These are phyloP conservation scores for Trypanosoma boissoni DNA, from an alignment of 208 protist species.

Conservation along the genomic window DNA sequence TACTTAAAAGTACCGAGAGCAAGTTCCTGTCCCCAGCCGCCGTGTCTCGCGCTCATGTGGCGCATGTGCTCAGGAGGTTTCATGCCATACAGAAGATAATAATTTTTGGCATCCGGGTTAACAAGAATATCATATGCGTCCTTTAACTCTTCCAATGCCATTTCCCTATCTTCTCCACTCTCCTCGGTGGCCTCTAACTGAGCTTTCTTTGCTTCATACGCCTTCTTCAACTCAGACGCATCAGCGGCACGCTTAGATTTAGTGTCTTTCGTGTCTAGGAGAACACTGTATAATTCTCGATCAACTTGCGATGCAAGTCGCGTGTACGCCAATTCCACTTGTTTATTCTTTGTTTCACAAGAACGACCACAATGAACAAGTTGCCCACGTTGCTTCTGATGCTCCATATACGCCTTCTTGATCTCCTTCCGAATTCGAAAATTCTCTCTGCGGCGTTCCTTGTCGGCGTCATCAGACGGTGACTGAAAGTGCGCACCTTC, in stretches of 20 bases:
- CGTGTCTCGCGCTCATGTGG: conserved; percentile 63
- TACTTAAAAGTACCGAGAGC: conserved; percentile 79
- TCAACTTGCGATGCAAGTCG: conserved; percentile 81
- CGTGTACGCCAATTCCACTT: conserved; percentile 78
- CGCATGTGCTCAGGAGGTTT: conserved; percentile 88
- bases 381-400: conserved; percentile 67
- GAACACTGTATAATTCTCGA: conserved; percentile 77
- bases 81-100: conserved; percentile 87
- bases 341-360: conserved; percentile 73
- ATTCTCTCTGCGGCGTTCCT: conserved; percentile 71
- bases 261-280: conserved; percentile 76
- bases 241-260: conserved; percentile 53
- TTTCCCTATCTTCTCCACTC: conserved; percentile 71
- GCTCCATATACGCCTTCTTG: conserved; percentile 52
- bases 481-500: conserved; percentile 5
- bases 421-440: conserved; percentile 75
- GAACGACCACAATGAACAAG: conserved; percentile 74
- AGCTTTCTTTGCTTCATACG: conserved; percentile 73
- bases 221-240: conserved; percentile 52
- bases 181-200: conserved; percentile 54
- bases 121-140: conserved; percentile 87
- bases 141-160: conserved; percentile 81
- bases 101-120: conserved; percentile 77
- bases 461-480: conserved; percentile 32
- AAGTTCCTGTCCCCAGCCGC: conserved; percentile 86